A percentile compares a stretch with the other conserved stretches of the same genome.
phyloP scores from a whole-genome alignment of 2,329 filamentous ascomycete genomes.

The Ramularia endophylla region DNA sequence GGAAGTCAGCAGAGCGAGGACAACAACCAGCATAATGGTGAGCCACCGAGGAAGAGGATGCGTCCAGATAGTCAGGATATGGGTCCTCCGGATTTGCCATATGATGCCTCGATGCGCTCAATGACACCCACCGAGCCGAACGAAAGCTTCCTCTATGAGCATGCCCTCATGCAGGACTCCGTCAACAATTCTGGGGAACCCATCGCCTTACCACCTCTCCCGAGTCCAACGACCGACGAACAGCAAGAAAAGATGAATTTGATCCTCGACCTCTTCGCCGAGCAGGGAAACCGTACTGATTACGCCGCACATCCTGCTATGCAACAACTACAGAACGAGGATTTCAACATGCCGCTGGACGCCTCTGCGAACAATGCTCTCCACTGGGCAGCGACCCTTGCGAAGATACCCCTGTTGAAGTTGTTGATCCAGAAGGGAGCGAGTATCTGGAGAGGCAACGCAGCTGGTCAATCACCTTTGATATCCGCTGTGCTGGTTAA shows the following conservation, averaged over 20 bases:
- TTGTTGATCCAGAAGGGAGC: conserved; percentile 78
- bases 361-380: conserved; percentile 81
- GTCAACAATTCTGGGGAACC: conserved; percentile 48
- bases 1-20: conserved; percentile 78
- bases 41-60: conserved; percentile 77
- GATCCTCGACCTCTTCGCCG: conserved; percentile 66
- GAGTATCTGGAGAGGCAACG: conserved; percentile 81
- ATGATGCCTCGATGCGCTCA: conserved; percentile 55
- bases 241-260: conserved; percentile 75
- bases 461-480: conserved; percentile 81
- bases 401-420: conserved; percentile 73
- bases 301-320: conserved; percentile 71
- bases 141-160: conserved; percentile 68
- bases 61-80: conserved; percentile 40
- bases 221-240: conserved; percentile 53
- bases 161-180: conserved; percentile 24
- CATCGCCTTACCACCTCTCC: conserved; percentile 59
- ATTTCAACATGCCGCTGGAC: conserved; percentile 91
- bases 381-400: conserved; percentile 93
- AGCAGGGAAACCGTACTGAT: conserved; percentile 56
- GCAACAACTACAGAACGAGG: conserved; percentile 65
- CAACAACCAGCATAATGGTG: conserved; percentile 53
- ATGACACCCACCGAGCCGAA: conserved; percentile 71
- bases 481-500: conserved; percentile 91
- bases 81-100: conserved; percentile 25